Evolutionary conservation across 371 early-diverging fungal species (phyloP), one percentile per base, ranked within the genome.

Genomic region (Mortierella sp.): DNA sequence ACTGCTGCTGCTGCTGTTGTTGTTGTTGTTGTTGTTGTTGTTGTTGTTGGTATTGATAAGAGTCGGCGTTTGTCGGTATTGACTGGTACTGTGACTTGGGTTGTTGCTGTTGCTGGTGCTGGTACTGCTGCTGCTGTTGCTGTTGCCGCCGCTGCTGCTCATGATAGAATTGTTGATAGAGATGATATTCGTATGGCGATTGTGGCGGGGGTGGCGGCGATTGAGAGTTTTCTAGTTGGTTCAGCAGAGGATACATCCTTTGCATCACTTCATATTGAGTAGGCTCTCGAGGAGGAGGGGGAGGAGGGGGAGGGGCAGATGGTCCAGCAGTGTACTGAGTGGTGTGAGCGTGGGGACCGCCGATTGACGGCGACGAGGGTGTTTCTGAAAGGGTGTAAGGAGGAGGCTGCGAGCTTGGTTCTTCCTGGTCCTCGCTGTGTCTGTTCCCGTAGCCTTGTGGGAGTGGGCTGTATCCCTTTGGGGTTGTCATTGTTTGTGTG

Each of bases 341-440:
- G 34, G 34, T 10, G 14, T 29, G 14, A 34, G 13, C 19, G 19
- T 61, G 61, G 29, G 64, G 71, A 39, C 43, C 40, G 10, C 44
- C 19, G 24, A 53, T 2, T 19, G 16, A 39, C 1, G 73, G 73
- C n/a, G 73, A 72, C 11, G 52, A 65, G 13, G 73, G 53, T 6
- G 73, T 34, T 4, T 65, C 50, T 16, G 73, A 65, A 7, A 66
- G 55, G 26, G 66, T 66, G 44, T 72, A 72, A 11, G 73, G 73
- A 31, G 73, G 73, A 37, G 73, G 73, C 22, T 61, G 70, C 2
- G 58, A 43, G 63, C 29, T 31, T 19, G 11, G 34, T 34, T 31
- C 58, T 11, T 70, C 61, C 14, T 67, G 45, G n/a, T 67, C 24
- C 22, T 31, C n/a, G 37, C 19, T 31, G 37, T 37, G 22, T 16